A percentile compares a stretch with the other conserved stretches of the same genome.
Conservation (phyloP, 441 rosid species). For the Populus hybrid region DNA sequence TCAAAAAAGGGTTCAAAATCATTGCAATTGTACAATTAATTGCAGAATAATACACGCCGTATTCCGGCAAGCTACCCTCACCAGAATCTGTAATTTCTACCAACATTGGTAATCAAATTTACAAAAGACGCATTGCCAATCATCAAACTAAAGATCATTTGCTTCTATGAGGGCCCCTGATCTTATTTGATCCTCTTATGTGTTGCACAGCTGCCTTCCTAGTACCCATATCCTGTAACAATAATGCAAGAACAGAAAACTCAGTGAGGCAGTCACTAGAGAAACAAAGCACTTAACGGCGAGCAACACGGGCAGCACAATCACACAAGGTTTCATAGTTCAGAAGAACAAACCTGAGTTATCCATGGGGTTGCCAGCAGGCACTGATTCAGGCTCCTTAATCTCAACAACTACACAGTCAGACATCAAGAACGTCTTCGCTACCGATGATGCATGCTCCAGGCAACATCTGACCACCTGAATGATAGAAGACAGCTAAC, state of each 20-base stretch:
- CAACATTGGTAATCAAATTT: constrained; percentile 6
- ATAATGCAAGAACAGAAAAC: background rate
- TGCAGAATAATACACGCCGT: constrained; percentile 14
- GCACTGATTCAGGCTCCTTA: constrained; percentile 67
- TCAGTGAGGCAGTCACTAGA: constrained; percentile 20
- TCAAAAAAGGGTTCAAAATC: constrained; percentile 15
- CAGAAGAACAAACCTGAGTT: constrained; percentile 57
- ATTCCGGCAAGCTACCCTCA: constrained; percentile 21
- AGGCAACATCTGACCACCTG: constrained; percentile 84
- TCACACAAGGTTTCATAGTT: background rate
- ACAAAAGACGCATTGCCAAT: background rate
- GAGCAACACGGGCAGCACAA: background rate
- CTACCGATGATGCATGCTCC: no score
- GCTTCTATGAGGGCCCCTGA: background rate
- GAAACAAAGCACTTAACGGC: background rate
- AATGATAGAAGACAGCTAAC: background rate
- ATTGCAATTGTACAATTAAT: constrained; percentile 20
- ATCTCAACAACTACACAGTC: constrained; percentile 92
- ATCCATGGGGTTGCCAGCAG: constrained; percentile 84
- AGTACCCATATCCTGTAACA: constrained; percentile 55
- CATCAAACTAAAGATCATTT: background rate
- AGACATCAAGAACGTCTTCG: no score
- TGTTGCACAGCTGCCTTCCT: background rate
- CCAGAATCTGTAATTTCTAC: constrained; percentile 12
- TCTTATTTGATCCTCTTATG: constrained; percentile 4